These are phyloP conservation scores for Phytophthora podocarpi DNA, from an alignment of 352 stramenopile species.

Conservation along the genomic window DNA sequence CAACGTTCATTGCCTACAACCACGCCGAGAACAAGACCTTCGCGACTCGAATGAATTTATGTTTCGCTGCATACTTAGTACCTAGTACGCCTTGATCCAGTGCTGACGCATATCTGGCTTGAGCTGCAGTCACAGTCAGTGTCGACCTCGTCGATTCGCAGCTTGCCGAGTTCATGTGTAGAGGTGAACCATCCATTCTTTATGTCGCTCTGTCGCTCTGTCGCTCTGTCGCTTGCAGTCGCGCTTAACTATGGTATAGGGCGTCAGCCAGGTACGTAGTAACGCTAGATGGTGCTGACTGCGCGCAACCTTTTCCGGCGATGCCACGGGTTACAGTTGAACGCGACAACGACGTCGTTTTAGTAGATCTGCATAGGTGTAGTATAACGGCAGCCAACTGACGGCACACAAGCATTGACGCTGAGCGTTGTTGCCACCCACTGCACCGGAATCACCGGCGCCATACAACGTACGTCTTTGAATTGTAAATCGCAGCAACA, in stretches of 20 bases:
- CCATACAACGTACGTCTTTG: not conserved
- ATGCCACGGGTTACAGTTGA: constrained; percentile 1
- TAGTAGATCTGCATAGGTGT: constrained; percentile 6
- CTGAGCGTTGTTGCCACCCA: constrained; percentile 1
- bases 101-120: not conserved
- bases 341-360: constrained; percentile 2
- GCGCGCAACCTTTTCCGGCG: not conserved
- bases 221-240: constrained; percentile 4
- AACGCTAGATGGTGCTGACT: constrained; percentile 3
- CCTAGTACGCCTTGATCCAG: too few relatives aligned
- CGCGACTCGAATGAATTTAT: too few relatives aligned
- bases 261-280: constrained; percentile 1
- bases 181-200: not conserved
- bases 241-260: not conserved
- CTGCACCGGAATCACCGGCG: not conserved
- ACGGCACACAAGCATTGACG: not conserved
- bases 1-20: too few relatives aligned
- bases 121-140: not conserved
- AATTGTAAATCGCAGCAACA: not conserved
- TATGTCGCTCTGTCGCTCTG: too few relatives aligned
- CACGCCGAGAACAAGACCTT: too few relatives aligned
- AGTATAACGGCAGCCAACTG: constrained; percentile 8
- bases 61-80: too few relatives aligned
- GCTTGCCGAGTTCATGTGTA: not conserved
- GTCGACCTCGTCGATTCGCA: not conserved